A percentile compares a stretch with the other conserved stretches of the same genome.
phyloP scores from a whole-genome alignment of 2,329 filamentous ascomycete species.

The Colletotrichum sp. region DNA sequence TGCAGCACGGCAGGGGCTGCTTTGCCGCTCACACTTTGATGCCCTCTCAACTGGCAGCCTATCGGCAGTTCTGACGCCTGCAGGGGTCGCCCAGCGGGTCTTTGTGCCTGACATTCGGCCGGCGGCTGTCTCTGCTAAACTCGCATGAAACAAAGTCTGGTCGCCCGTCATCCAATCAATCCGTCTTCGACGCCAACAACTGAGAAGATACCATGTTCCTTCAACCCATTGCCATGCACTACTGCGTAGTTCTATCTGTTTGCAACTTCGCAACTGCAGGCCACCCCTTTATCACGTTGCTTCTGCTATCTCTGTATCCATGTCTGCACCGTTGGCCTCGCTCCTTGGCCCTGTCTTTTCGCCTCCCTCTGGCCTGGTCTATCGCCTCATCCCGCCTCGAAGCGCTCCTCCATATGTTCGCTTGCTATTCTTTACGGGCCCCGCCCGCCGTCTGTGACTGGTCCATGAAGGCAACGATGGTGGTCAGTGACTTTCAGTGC shows the following conservation, averaged over 20 bases:
- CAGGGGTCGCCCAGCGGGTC: constrained; percentile 10
- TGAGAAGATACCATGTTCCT: constrained; percentile 14
- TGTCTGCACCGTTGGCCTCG: not conserved
- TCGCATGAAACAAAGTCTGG: constrained; percentile 12
- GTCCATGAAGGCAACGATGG: not conserved
- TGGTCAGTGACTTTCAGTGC: not conserved
- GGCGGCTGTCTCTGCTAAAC: constrained; percentile 19
- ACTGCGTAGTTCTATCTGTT: not conserved
- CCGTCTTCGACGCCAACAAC: not conserved
- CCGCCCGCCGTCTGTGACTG: not conserved
- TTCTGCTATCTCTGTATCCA: not conserved
- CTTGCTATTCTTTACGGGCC: not conserved
- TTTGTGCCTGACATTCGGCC: constrained; percentile 12
- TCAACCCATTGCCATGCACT: not conserved
- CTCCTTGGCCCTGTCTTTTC: not conserved
- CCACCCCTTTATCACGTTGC: not conserved
- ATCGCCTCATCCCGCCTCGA: not conserved
- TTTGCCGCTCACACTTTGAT: constrained; percentile 14
- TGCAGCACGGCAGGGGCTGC: constrained; percentile 1
- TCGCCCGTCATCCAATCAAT: constrained; percentile 16
- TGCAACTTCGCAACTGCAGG: not conserved
- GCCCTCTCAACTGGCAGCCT: not conserved
- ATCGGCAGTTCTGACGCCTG: constrained; percentile 9
- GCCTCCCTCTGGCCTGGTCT: not conserved
- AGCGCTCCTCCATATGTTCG: not conserved